Conservation (phyloP, 306 rosid genomes). For the Quillaja saponaria region DNA sequence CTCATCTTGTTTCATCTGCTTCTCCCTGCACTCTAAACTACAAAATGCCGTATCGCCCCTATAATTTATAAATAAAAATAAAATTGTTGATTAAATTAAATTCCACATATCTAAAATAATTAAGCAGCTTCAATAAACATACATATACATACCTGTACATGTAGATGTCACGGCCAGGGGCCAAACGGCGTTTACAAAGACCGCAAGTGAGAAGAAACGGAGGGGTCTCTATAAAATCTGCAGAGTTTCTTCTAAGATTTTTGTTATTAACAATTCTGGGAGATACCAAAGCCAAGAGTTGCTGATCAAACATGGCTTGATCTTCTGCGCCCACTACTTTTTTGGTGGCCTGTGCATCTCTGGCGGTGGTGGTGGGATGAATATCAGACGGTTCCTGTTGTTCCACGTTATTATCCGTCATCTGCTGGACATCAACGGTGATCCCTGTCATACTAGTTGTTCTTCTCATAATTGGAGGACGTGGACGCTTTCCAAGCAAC, state of each 20-base stretch:
- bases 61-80: constrained; percentile 1
- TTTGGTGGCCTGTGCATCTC: constrained; percentile 21
- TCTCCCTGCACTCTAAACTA: constrained; percentile 85
- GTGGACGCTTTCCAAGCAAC: constrained; percentile 70
- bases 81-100: too few relatives aligned
- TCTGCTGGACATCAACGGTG: constrained; percentile 31
- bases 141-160: constrained; percentile 63
- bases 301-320: constrained; percentile 11
- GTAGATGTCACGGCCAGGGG: constrained; percentile 78
- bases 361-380: constrained; percentile 2
- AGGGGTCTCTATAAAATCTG: constrained; percentile 34
- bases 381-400: constrained; percentile 26
- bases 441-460: constrained; percentile 71
- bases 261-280: constrained; percentile 28
- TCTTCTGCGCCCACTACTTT: background rate
- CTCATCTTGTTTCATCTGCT: constrained; percentile 68
- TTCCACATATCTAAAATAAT: too few relatives aligned
- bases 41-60: constrained; percentile 97
- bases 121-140: background rate
- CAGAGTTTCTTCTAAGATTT: constrained; percentile 29
- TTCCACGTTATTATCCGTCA: constrained; percentile 28
- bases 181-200: constrained; percentile 58
- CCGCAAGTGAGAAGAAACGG: constrained; percentile 73
- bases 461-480: constrained; percentile 53
- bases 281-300: constrained; percentile 35